A percentile compares a stretch with the other conserved stretches of the same genome.
phyloP scores from a whole-genome alignment of 163 green algal species.

The Prototheca cutis region DNA sequence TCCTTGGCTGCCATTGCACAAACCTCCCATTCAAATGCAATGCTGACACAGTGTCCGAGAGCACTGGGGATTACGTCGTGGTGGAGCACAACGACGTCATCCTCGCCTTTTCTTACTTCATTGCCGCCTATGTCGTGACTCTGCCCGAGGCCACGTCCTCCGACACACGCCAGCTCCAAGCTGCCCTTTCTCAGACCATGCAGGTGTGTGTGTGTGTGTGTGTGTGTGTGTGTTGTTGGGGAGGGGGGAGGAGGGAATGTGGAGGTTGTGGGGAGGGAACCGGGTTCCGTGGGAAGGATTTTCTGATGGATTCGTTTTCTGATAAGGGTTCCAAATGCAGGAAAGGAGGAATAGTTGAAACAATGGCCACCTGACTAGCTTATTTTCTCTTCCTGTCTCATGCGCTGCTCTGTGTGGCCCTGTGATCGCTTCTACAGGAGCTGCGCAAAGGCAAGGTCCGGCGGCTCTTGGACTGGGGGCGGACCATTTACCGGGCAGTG shows the following conservation, averaged over 20 bases:
- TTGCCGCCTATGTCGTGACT: conserved; percentile 42
- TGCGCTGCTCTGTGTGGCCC: no score
- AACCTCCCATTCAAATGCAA: no score
- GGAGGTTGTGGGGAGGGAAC: no score
- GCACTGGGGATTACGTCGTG: conserved; percentile 38
- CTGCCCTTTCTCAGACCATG: conserved; percentile 21
- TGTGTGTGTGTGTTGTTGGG: no score
- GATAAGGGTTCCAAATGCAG: background rate
- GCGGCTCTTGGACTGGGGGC: conserved; percentile 33
- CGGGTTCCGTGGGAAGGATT: no score
- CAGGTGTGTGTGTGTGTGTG: no score
- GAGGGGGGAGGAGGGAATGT: background rate
- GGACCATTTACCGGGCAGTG: conserved; percentile 28
- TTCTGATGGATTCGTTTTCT: no score
- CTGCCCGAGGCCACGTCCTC: conserved; percentile 35
- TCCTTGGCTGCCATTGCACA: no score
- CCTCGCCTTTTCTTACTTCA: conserved; percentile 34
- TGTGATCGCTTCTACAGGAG: no score
- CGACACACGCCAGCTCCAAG: conserved; percentile 38
- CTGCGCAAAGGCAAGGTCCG: conserved; percentile 30
- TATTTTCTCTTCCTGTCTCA: no score
- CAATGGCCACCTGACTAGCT: background rate
- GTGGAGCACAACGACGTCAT: conserved; percentile 41
- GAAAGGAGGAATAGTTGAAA: background rate
- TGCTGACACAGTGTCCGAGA: conserved; percentile 16